Conservation (phyloP, 2,329 filamentous ascomycete species). For the Cordyceps militaris region DNA sequence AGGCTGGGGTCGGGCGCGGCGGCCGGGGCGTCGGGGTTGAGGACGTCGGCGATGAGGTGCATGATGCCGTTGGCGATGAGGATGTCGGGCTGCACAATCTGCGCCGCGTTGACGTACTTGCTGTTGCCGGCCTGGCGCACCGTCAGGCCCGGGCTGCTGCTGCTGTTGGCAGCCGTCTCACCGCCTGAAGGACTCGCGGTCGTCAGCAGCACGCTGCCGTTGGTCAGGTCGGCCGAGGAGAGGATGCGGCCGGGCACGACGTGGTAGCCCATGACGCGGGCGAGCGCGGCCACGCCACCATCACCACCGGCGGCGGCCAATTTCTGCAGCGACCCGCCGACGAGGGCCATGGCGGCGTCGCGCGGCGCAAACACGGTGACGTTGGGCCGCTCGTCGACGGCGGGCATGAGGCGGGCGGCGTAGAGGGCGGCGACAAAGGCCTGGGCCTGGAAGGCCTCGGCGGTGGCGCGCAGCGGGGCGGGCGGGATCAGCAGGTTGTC, state of each 20-base stretch:
- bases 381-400: slow-evolving; percentile 34
- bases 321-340: slow-evolving; percentile 41
- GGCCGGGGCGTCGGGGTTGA: slow-evolving; percentile 35
- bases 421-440: slow-evolving; percentile 33
- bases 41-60: slow-evolving; percentile 49
- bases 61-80: slow-evolving; percentile 51
- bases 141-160: slow-evolving; percentile 28
- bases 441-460: slow-evolving; percentile 38
- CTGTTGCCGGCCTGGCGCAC: slow-evolving; percentile 35
- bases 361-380: slow-evolving; percentile 59
- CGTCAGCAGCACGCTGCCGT: slow-evolving; percentile 26
- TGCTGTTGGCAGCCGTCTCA: too few relatives aligned
- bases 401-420: slow-evolving; percentile 26
- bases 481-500: slow-evolving; percentile 46
- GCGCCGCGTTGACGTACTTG: slow-evolving; percentile 47
- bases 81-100: slow-evolving; percentile 45
- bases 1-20: slow-evolving; percentile 31
- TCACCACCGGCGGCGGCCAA: slow-evolving; percentile 15
- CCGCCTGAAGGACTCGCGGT: too few relatives aligned
- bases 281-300: slow-evolving; percentile 35
- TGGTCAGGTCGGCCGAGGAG: slow-evolving; percentile 39
- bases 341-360: slow-evolving; percentile 51
- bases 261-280: slow-evolving; percentile 55
- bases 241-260: slow-evolving; percentile 49
- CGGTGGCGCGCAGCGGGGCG: slow-evolving; percentile 39